phyloP scores from a whole-genome alignment of 2,329 filamentous ascomycete genomes.

The Fusarium tanahbumbuense region DNA sequence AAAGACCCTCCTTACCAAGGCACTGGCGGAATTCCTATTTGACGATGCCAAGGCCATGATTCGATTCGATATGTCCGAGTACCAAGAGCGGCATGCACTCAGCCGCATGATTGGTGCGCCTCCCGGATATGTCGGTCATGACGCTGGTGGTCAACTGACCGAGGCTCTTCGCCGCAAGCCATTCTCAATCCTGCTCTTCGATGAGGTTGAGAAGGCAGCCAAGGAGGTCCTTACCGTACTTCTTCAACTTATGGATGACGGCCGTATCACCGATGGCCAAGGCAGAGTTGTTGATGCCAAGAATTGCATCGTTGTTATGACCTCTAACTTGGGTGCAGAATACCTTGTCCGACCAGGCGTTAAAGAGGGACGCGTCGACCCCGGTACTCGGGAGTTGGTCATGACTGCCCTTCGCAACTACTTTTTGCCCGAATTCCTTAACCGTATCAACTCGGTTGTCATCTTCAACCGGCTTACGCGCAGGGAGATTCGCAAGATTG shows the following conservation, averaged over 20 bases:
- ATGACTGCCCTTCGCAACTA: conserved; percentile 92
- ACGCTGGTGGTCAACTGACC: conserved; percentile 94
- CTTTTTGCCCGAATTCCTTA: conserved; percentile 98
- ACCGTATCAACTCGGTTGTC: conserved; percentile 94
- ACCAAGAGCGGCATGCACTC: conserved; percentile 95
- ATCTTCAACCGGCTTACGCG: conserved; percentile 98
- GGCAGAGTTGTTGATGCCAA: conserved; percentile 93
- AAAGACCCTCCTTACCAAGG: conserved; percentile 97
- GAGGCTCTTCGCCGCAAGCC: conserved; percentile 93
- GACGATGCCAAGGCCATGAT: conserved; percentile 98
- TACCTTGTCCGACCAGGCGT: conserved; percentile 84
- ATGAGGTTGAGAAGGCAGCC: conserved; percentile 98
- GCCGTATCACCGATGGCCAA: conserved; percentile 97
- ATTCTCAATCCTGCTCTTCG: conserved; percentile 97
- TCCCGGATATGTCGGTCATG: conserved; percentile 96
- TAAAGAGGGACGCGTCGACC: conserved; percentile 86
- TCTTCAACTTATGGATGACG: conserved; percentile 99
- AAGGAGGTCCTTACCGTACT: conserved; percentile 97
- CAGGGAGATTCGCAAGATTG: conserved; percentile 92
- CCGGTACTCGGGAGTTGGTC: conserved; percentile 86
- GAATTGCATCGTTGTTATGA: conserved; percentile 99
- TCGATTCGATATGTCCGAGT: conserved; percentile 99
- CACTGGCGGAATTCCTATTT: conserved; percentile 96
- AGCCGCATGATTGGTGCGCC: conserved; percentile 98
- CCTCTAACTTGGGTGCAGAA: conserved; percentile 95